Evolutionary conservation across 257 asterid genomes (phyloP), one percentile per base, ranked within the genome.

Genomic region (Galeopsis tetrahit): DNA sequence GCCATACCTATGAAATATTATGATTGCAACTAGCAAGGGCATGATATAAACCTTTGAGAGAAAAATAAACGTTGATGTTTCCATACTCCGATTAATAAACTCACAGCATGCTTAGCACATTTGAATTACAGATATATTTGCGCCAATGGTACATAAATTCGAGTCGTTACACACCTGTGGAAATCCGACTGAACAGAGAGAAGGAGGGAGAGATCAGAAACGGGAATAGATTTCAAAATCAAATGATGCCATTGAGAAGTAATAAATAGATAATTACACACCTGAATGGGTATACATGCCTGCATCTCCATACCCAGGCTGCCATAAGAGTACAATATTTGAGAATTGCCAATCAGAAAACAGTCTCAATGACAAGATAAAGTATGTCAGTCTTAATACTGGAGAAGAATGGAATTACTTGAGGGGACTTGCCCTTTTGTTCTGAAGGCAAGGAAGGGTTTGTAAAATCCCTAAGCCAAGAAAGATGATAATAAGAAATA

Each of bases 361-460:
- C 58, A 72, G 69, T 75, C 69, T 17, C 57, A 63, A 63, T 38
- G 68, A 53, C 64, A 66, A 82, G 59, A 60, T 17, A 51, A 66
- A 63, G 7, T 60, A 73, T n/a, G 38, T 11, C 33, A 71, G 59
- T 63, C 60, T 42, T 49, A 61, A 66, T 51, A 44, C 71, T 17
- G 63, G 63, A 81, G 83, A 78, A 75, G 73, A 82, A 68, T 61
- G 56, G 40, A 84, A 77, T 66, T 95, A 92, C 99, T 73, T 87
- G 99, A 72, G 95, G 76, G 60, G 97, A 82, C 79, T 87, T 90
- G 65, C 98, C 99, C 92, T 87, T 92, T 74, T 90, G 99, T 79
- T 95, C 99, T 62, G 97, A 88, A 72, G 98, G 98, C 80, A 92
- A 82, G 77, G 90, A 80, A 58, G 98, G 97, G 82, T 92, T 92